phyloP scores from a whole-genome alignment of 208 protist genomes.

The Angomonas ambiguus region DNA sequence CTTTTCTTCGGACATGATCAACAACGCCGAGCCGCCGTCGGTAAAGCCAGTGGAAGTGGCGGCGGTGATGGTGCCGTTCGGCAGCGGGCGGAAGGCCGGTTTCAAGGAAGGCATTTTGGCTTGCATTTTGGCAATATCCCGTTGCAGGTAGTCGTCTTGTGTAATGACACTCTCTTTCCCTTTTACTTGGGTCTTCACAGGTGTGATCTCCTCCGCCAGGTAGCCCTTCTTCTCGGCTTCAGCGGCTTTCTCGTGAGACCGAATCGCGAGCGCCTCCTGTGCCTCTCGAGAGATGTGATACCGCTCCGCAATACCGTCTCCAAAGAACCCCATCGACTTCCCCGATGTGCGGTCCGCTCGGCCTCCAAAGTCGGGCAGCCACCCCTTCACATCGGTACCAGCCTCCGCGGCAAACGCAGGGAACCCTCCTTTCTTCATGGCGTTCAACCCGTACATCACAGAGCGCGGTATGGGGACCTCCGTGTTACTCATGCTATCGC shows the following conservation, averaged over 20 bases:
- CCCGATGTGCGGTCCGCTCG: slow-evolving; percentile 79
- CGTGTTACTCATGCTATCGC: slow-evolving; percentile 76
- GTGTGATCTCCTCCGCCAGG: slow-evolving; percentile 72
- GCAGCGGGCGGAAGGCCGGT: slow-evolving; percentile 61
- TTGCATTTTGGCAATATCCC: slow-evolving; percentile 47
- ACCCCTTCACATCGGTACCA: slow-evolving; percentile 52
- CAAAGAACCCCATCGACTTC: slow-evolving; percentile 89
- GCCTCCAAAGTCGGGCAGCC: slow-evolving; percentile 50
- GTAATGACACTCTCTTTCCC: slow-evolving; percentile 32
- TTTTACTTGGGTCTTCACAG: slow-evolving; percentile 34
- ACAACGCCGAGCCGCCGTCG: slow-evolving; percentile 75
- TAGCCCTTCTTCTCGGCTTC: slow-evolving; percentile 61
- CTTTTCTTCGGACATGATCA: slow-evolving; percentile 85
- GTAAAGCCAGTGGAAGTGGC: slow-evolving; percentile 74
- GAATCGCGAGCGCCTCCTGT: slow-evolving; percentile 68
- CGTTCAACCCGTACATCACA: slow-evolving; percentile 52
- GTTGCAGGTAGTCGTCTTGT: slow-evolving; percentile 68
- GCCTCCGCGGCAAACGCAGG: slow-evolving; percentile 52
- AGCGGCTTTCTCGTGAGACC: slow-evolving; percentile 63
- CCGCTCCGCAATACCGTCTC: slow-evolving; percentile 78
- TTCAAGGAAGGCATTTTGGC: slow-evolving; percentile 67
- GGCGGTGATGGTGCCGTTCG: slow-evolving; percentile 75
- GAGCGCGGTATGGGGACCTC: slow-evolving; percentile 53
- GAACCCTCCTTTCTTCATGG: slow-evolving; percentile 47
- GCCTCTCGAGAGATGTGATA: slow-evolving; percentile 57